Evolutionary conservation across 305 asterid genomes (phyloP).

Genomic region (Andrographis paniculata): DNA sequence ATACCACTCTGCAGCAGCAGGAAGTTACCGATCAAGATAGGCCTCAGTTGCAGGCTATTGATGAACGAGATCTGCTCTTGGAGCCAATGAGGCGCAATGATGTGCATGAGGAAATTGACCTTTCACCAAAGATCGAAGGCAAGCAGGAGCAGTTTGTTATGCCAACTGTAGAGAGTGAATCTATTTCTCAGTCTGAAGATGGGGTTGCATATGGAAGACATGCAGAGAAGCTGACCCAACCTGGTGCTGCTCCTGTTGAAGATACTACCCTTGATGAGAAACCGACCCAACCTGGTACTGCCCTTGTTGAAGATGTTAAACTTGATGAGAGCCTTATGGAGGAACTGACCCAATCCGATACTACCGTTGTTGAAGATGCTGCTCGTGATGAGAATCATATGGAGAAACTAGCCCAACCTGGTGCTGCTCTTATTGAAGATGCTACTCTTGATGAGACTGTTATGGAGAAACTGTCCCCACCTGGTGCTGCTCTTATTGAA

Average conservation of each 20-base stretch:
- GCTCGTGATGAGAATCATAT: neutral
- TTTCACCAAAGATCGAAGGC: slow-evolving; percentile 22
- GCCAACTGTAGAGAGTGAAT: slow-evolving; percentile 16
- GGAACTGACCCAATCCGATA: too few relatives aligned
- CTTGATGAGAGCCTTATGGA: too few relatives aligned
- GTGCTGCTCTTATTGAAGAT: neutral
- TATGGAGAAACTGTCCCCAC: too few relatives aligned
- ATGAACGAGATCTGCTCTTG: slow-evolving; percentile 65
- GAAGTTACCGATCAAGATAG: slow-evolving; percentile 55
- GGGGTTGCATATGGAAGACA: neutral
- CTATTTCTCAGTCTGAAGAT: neutral
- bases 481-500: too few relatives aligned
- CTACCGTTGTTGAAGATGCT: neutral
- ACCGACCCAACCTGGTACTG: too few relatives aligned
- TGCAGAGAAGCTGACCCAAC: neutral
- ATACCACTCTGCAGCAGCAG: slow-evolving; percentile 43
- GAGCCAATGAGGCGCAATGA: slow-evolving; percentile 83
- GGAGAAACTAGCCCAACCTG: neutral
- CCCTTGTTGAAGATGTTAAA: too few relatives aligned
- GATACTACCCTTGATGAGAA: neutral
- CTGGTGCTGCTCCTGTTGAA: neutral
- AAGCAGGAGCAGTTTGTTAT: slow-evolving; percentile 26
- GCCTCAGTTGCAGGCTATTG: slow-evolving; percentile 48
- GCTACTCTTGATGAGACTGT: neutral
- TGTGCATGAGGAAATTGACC: neutral